A percentile compares a stretch with the other conserved stretches of the same genome.
Evolutionary conservation across 1,284 basidiomycete species (phyloP).

Genomic region (Ustilago bromivora): DNA sequence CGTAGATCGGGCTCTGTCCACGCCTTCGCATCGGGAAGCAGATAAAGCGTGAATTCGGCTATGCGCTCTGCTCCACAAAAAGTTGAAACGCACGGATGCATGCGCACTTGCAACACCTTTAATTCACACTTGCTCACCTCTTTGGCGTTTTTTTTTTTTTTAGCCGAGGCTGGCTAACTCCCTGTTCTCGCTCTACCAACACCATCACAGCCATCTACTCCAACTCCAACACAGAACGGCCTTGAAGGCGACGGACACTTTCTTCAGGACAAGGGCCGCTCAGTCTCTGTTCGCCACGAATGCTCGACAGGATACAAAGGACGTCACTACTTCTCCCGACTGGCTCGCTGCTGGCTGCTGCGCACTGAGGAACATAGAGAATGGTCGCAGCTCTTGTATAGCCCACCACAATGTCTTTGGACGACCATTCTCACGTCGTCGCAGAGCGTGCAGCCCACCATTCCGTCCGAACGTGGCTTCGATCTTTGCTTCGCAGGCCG

Average conservation of each 20-base stretch:
- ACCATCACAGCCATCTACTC: background rate
- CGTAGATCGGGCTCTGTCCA: background rate
- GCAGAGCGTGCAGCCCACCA: conserved; percentile 16
- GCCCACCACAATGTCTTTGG: conserved; percentile 10
- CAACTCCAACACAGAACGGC: no score
- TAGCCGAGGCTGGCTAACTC: background rate
- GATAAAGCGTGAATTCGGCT: conserved; percentile 18
- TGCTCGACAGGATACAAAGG: background rate
- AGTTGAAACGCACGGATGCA: conserved; percentile 21
- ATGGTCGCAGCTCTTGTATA: background rate
- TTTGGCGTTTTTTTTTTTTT: background rate
- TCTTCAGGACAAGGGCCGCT: background rate
- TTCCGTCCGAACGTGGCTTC: conserved; percentile 36
- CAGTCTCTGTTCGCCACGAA: background rate
- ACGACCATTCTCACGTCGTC: conserved; percentile 7
- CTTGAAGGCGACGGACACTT: no score
- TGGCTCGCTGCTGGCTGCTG: background rate
- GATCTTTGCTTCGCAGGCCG: conserved; percentile 22
- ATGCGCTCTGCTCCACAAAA: background rate
- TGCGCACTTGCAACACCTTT: background rate
- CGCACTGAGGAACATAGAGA: background rate
- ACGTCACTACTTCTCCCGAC: background rate
- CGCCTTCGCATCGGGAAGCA: conserved; percentile 11
- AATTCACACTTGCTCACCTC: background rate
- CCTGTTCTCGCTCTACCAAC: background rate